Evolutionary conservation across 2,329 filamentous ascomycete genomes (phyloP).

Genomic region (Penicillium sp.): DNA sequence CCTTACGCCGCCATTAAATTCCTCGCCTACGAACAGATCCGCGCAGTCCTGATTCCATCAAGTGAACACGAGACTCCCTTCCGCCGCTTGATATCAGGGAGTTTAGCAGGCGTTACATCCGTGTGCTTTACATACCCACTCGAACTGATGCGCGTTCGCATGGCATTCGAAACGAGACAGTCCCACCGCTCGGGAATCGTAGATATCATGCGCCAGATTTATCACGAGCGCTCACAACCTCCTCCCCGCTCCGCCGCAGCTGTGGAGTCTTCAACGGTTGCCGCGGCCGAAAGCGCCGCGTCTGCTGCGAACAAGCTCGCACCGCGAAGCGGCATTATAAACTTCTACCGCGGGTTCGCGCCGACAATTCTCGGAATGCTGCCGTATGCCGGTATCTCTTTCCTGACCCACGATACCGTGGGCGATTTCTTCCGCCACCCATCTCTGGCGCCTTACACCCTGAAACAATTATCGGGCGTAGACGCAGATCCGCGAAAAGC

Average conservation of each 20-base stretch:
- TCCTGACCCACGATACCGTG: slow-evolving; percentile 89
- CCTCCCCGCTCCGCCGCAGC: slow-evolving; percentile 16
- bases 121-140: slow-evolving; percentile 97
- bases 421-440: slow-evolving; percentile 79
- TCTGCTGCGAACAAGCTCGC: slow-evolving; percentile 53
- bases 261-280: slow-evolving; percentile 42
- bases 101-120: slow-evolving; percentile 71
- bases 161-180: slow-evolving; percentile 90
- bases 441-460: slow-evolving; percentile 70
- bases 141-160: slow-evolving; percentile 85
- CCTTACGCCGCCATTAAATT: slow-evolving; percentile 98
- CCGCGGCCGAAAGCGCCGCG: slow-evolving; percentile 37
- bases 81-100: slow-evolving; percentile 59
- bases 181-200: slow-evolving; percentile 69
- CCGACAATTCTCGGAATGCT: slow-evolving; percentile 93
- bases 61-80: slow-evolving; percentile 76
- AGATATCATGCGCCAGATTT: slow-evolving; percentile 84
- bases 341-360: slow-evolving; percentile 94
- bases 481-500: slow-evolving; percentile 43
- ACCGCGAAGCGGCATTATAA: slow-evolving; percentile 70
- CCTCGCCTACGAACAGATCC: slow-evolving; percentile 94
- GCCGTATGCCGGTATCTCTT: slow-evolving; percentile 93
- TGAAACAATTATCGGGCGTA: slow-evolving; percentile 57
- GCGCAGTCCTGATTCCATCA: slow-evolving; percentile 71
- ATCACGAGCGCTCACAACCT: slow-evolving; percentile 67